These are phyloP conservation scores for Hortaea sp. DNA, from an alignment of 2,329 filamentous ascomycete genomes.

Conservation along the genomic window DNA sequence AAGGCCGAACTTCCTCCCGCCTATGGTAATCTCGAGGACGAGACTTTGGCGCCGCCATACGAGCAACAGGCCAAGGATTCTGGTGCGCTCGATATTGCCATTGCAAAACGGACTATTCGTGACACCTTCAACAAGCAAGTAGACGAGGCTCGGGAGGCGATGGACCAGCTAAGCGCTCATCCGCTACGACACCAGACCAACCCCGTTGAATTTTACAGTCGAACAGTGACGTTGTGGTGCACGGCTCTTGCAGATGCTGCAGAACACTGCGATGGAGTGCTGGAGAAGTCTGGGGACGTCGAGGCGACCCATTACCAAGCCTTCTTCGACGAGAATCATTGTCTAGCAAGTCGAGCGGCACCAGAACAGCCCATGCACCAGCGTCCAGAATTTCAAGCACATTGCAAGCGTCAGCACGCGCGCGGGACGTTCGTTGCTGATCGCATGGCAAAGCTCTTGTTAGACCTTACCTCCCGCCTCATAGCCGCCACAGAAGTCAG, in stretches of 20 bases:
- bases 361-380: neutral
- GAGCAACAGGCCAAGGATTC: constrained; percentile 5
- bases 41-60: constrained; percentile 2
- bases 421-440: constrained; percentile 6
- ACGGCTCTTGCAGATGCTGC: constrained; percentile 1
- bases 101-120: constrained; percentile 8
- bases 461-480: constrained; percentile 10
- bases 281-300: constrained; percentile 1
- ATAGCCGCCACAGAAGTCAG: constrained; percentile 12
- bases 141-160: neutral
- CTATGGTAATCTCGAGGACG: constrained; percentile 16
- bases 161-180: neutral
- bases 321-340: neutral
- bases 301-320: neutral
- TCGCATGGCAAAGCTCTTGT: constrained; percentile 8
- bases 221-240: neutral
- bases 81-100: constrained; percentile 9
- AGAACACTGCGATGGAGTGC: neutral
- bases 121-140: constrained; percentile 4
- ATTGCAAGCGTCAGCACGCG: neutral
- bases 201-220: neutral
- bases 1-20: constrained; percentile 15
- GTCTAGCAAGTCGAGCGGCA: too few relatives aligned
- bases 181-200: neutral
- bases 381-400: neutral